Conservation (phyloP, 176 grass and related monocot genomes). For the Alopecurus myosuroides region DNA sequence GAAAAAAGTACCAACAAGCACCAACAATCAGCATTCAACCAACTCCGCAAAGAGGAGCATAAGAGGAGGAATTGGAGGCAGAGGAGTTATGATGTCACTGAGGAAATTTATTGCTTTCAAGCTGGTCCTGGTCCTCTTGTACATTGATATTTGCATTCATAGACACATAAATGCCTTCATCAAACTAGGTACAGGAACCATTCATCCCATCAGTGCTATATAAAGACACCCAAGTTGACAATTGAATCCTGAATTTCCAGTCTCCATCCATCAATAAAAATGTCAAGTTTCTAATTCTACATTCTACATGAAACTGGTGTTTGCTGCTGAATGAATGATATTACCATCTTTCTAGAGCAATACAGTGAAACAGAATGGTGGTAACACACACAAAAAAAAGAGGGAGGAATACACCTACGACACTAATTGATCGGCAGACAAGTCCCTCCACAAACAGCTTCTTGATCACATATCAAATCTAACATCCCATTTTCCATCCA, state of each 20-base stretch:
- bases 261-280: background rate
- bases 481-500: conserved; percentile 78
- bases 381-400: background rate
- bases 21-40: too few relatives aligned
- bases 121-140: background rate
- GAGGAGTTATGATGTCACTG: background rate
- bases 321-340: background rate
- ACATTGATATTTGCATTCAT: background rate
- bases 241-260: background rate
- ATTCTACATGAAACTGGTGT: background rate
- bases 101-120: background rate
- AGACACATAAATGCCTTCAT: background rate
- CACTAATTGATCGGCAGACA: background rate
- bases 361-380: background rate
- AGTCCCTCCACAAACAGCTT: background rate
- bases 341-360: background rate
- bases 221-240: background rate
- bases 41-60: background rate
- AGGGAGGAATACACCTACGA: background rate
- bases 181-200: background rate
- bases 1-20: conserved; percentile 31
- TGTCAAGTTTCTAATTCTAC: background rate
- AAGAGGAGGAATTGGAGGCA: background rate
- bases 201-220: background rate
- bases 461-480: conserved; percentile 62